Conservation (phyloP, 1,139 yeast species). For the Geotrichum restrictum region DNA sequence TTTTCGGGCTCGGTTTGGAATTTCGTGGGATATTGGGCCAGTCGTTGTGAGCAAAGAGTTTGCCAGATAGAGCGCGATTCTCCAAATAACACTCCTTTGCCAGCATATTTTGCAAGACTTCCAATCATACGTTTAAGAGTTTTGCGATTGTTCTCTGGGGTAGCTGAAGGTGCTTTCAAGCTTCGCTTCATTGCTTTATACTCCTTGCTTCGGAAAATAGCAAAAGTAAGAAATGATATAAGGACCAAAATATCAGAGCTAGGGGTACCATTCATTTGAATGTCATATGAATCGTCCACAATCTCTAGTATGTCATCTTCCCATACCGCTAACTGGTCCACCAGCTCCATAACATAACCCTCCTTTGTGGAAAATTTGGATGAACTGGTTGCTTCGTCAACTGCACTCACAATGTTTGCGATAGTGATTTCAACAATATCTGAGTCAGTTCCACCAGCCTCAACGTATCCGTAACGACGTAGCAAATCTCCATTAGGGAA, state of each 20-base stretch:
- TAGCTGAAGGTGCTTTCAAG: conserved; percentile 12
- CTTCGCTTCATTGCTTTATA: conserved; percentile 16
- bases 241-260: conserved; percentile 24
- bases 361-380: conserved; percentile 20
- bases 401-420: conserved; percentile 26
- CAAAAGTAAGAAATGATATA: conserved; percentile 19
- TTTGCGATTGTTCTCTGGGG: conserved; percentile 4
- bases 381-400: conserved; percentile 21
- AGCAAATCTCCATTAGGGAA: conserved; percentile 84
- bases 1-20: conserved; percentile 17
- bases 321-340: conserved; percentile 17
- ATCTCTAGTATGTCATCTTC: conserved; percentile 30
- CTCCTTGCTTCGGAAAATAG: conserved; percentile 18
- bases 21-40: conserved; percentile 25
- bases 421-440: conserved; percentile 71
- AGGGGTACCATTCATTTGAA: conserved; percentile 30
- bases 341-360: conserved; percentile 17
- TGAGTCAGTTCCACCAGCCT: conserved; percentile 63
- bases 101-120: conserved; percentile 24
- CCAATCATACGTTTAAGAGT: conserved; percentile 24
- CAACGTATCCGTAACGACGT: conserved; percentile 89
- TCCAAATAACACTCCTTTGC: conserved; percentile 24
- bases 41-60: conserved; percentile 24
- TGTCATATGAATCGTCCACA: conserved; percentile 37
- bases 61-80: conserved; percentile 25